phyloP scores from a whole-genome alignment of 1,284 basidiomycete species.

The Ganoderma lucidum region DNA sequence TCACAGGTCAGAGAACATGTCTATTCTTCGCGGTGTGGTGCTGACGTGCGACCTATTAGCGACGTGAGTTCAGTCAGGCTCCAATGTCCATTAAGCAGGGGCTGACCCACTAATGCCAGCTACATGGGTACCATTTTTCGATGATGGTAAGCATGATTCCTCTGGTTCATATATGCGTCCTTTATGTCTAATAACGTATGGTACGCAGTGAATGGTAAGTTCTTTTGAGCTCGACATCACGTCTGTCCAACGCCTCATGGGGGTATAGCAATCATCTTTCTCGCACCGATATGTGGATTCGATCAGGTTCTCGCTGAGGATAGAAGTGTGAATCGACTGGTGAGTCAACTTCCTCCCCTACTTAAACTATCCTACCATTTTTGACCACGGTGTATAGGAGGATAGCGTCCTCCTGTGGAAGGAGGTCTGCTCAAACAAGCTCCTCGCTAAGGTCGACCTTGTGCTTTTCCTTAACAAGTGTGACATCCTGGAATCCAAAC shows the following conservation, averaged over 20 bases:
- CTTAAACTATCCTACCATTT: neutral
- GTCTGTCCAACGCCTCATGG: neutral
- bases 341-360: slow-evolving; percentile 42
- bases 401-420: slow-evolving; percentile 86
- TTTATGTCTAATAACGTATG: slow-evolving; percentile 10
- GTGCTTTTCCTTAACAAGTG: slow-evolving; percentile 86
- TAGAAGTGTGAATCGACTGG: slow-evolving; percentile 72
- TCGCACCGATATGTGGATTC: slow-evolving; percentile 82
- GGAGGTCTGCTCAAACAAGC: slow-evolving; percentile 75
- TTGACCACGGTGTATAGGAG: slow-evolving; percentile 54
- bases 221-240: neutral
- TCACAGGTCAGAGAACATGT: slow-evolving; percentile 63
- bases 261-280: slow-evolving; percentile 72
- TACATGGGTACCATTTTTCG: slow-evolving; percentile 81
- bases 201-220: slow-evolving; percentile 35
- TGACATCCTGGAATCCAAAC: slow-evolving; percentile 74
- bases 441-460: slow-evolving; percentile 75
- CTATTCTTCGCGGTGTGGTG: slow-evolving; percentile 15
- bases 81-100: slow-evolving; percentile 1
- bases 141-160: slow-evolving; percentile 59
- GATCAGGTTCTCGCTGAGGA: slow-evolving; percentile 81
- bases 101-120: slow-evolving; percentile 41
- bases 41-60: slow-evolving; percentile 32
- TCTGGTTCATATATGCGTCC: slow-evolving; percentile 13
- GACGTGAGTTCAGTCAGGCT: slow-evolving; percentile 41